Conservation (phyloP, 1,139 yeast genomes). For the Nakaseomyces glabratus region DNA sequence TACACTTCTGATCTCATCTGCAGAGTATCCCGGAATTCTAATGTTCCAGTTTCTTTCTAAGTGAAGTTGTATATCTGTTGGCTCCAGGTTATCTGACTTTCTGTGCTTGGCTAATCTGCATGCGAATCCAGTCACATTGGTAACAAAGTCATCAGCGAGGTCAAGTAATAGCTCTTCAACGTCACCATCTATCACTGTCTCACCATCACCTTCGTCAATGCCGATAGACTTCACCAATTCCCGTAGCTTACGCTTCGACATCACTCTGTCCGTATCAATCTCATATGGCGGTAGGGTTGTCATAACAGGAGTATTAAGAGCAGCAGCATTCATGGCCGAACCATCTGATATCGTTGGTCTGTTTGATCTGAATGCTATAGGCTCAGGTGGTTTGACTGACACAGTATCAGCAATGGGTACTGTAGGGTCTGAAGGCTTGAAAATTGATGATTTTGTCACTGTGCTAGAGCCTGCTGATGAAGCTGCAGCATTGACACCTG, state of each 20-base stretch:
- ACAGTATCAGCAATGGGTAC: conserved; percentile 65
- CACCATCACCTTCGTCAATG: conserved; percentile 79
- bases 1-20: conserved; percentile 81
- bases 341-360: conserved; percentile 86
- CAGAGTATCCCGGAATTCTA: conserved; percentile 83
- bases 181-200: conserved; percentile 88
- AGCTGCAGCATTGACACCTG: conserved; percentile 38
- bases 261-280: conserved; percentile 70
- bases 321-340: conserved; percentile 60
- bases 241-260: conserved; percentile 78
- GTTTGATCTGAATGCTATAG: conserved; percentile 52
- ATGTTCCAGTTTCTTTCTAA: conserved; percentile 94
- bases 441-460: conserved; percentile 36
- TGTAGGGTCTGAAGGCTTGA: conserved; percentile 60
- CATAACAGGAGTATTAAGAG: conserved; percentile 65
- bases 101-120: conserved; percentile 93
- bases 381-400: conserved; percentile 53
- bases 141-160: conserved; percentile 90
- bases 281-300: conserved; percentile 75
- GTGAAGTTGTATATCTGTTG: conserved; percentile 83
- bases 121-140: conserved; percentile 83
- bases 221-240: conserved; percentile 80
- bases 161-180: conserved; percentile 87
- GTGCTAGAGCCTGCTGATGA: conserved; percentile 25
- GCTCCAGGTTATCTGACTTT: conserved; percentile 79